Conservation (phyloP, 768 basidiomycete genomes). For the Podaxis sp. region DNA sequence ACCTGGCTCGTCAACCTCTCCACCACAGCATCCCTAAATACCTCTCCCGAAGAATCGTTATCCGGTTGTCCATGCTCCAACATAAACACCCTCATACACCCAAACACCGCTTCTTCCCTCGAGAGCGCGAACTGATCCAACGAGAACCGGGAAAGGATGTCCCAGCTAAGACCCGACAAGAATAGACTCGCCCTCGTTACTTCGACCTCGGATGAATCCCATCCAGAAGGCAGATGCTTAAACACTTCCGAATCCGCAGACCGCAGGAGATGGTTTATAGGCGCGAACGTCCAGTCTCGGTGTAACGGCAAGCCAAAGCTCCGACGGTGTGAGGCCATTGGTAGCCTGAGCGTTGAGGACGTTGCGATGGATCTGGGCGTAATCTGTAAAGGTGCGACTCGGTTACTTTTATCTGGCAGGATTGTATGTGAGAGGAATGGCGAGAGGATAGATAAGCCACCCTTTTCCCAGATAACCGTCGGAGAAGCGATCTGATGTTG, state of each 20-base stretch:
- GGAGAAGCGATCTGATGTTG: slow-evolving; percentile 37
- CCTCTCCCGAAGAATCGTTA: slow-evolving; percentile 54
- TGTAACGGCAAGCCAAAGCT: slow-evolving; percentile 46
- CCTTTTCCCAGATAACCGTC: slow-evolving; percentile 46
- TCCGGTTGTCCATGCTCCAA: slow-evolving; percentile 80
- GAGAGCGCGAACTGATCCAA: slow-evolving; percentile 43
- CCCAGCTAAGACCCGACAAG: slow-evolving; percentile 51
- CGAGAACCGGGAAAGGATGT: slow-evolving; percentile 42
- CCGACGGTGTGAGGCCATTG: slow-evolving; percentile 25
- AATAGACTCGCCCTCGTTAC: slow-evolving; percentile 69
- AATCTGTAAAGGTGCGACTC: slow-evolving; percentile 50
- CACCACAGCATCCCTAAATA: slow-evolving; percentile 78
- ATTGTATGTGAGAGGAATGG: slow-evolving; percentile 62
- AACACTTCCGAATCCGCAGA: slow-evolving; percentile 75
- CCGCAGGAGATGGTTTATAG: slow-evolving; percentile 77
- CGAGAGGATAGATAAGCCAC: slow-evolving; percentile 47
- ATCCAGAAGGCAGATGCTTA: slow-evolving; percentile 59
- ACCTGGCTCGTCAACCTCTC: slow-evolving; percentile 57
- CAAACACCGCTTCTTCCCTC: slow-evolving; percentile 63
- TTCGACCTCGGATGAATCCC: slow-evolving; percentile 81
- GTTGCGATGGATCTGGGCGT: slow-evolving; percentile 56
- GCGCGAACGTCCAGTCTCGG: slow-evolving; percentile 66
- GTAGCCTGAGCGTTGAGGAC: slow-evolving; percentile 55
- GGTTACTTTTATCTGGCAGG: slow-evolving; percentile 36
- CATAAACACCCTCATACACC: slow-evolving; percentile 94